These are phyloP conservation scores for Monosporascus sp. DNA, from an alignment of 2,329 filamentous ascomycete genomes.

Conservation along the genomic window DNA sequence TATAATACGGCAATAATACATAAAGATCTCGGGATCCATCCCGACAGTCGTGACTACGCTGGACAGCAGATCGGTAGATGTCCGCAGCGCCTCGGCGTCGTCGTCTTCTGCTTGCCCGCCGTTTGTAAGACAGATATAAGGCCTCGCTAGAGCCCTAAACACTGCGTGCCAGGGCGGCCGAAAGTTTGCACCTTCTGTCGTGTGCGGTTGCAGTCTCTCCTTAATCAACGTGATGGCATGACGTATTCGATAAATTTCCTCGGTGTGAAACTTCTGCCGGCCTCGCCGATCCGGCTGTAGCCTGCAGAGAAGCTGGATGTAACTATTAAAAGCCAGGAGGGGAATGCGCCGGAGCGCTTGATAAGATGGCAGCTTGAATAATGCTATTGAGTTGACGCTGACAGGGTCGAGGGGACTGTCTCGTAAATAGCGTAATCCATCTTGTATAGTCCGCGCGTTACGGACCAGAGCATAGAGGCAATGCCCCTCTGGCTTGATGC, in stretches of 20 bases:
- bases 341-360: constrained; percentile 26
- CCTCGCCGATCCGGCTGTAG: constrained; percentile 27
- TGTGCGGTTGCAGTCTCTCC: constrained; percentile 19
- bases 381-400: constrained; percentile 12
- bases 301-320: constrained; percentile 45
- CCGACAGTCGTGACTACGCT: constrained; percentile 24
- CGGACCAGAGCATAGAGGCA: constrained; percentile 53
- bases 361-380: constrained; percentile 13
- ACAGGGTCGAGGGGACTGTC: constrained; percentile 33
- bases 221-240: constrained; percentile 31
- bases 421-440: constrained; percentile 44
- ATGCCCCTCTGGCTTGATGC: constrained; percentile 41
- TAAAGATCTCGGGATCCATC: constrained; percentile 30
- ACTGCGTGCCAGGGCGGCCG: constrained; percentile 38
- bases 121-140: constrained; percentile 25
- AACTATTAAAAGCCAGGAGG: constrained; percentile 40
- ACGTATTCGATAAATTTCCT: constrained; percentile 21
- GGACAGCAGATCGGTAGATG: constrained; percentile 27
- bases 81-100: constrained; percentile 23
- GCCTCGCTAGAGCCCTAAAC: constrained; percentile 32
- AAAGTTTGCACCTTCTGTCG: constrained; percentile 25
- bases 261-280: constrained; percentile 11
- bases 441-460: constrained; percentile 41
- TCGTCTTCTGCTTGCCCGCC: constrained; percentile 17
- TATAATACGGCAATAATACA: constrained; percentile 29